Conservation (phyloP, 2,329 filamentous ascomycete genomes). For the Rhinocladiella mackenziei region DNA sequence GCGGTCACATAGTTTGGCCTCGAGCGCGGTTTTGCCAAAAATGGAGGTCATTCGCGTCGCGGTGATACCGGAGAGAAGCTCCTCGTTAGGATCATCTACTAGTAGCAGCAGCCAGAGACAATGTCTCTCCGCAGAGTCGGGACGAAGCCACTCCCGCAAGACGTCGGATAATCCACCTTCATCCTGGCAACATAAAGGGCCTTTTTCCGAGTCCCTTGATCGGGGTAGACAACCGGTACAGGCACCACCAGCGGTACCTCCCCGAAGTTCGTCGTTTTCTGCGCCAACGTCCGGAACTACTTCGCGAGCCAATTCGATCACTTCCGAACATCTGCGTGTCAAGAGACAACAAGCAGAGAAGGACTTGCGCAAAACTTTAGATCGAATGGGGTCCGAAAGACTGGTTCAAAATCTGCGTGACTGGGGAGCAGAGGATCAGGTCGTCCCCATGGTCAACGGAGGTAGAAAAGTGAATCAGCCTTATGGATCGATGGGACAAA, state of each 20-base stretch:
- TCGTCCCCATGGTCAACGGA: not conserved
- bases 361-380: slow-evolving; percentile 27
- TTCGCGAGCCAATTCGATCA: slow-evolving; percentile 44
- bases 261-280: slow-evolving; percentile 44
- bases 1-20: slow-evolving; percentile 34
- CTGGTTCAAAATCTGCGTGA: slow-evolving; percentile 17
- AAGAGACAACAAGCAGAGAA: slow-evolving; percentile 27
- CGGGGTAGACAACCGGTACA: slow-evolving; percentile 32
- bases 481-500: slow-evolving; percentile 4
- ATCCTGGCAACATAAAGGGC: slow-evolving; percentile 36
- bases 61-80: slow-evolving; percentile 46
- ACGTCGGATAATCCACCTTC: slow-evolving; percentile 36
- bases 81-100: slow-evolving; percentile 41
- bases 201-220: slow-evolving; percentile 40
- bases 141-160: slow-evolving; percentile 34
- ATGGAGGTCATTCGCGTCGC: slow-evolving; percentile 46
- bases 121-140: slow-evolving; percentile 40
- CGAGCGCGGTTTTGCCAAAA: slow-evolving; percentile 32
- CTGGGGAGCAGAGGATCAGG: slow-evolving; percentile 5
- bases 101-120: slow-evolving; percentile 37
- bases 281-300: slow-evolving; percentile 45
- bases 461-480: not conserved
- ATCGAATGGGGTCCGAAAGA: slow-evolving; percentile 29
- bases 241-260: slow-evolving; percentile 38
- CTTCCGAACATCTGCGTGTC: slow-evolving; percentile 40